Percentiles rank a stretch among this genome's conserved stretches.
Conservation (phyloP, 2,329 filamentous ascomycete species). For the Nothomitra cinnamomea region DNA sequence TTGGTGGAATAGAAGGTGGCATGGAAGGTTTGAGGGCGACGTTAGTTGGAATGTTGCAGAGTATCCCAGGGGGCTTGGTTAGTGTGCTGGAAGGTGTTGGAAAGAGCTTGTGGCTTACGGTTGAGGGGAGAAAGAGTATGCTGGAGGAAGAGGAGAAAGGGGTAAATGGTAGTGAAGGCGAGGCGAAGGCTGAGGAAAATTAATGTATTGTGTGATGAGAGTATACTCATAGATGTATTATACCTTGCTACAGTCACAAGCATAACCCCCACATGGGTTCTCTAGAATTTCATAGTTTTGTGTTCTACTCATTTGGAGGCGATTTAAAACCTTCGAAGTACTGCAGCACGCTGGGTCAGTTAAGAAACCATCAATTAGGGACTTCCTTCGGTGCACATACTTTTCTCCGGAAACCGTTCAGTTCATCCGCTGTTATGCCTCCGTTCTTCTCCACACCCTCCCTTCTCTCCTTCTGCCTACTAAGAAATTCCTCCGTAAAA, state of each 20-base stretch:
- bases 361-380: neutral
- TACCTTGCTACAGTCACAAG: neutral
- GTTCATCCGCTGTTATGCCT: constrained; percentile 36
- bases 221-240: neutral
- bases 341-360: constrained; percentile 9
- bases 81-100: constrained; percentile 62
- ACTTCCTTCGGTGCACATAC: constrained; percentile 10
- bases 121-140: constrained; percentile 67
- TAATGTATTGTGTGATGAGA: neutral
- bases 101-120: constrained; percentile 70
- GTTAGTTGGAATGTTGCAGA: constrained; percentile 65
- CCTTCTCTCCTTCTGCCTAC: constrained; percentile 24
- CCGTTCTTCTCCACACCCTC: neutral
- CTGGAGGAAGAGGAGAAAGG: constrained; percentile 52
- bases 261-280: too few relatives aligned
- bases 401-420: constrained; percentile 50
- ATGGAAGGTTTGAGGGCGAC: constrained; percentile 66
- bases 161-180: neutral
- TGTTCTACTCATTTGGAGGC: neutral
- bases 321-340: constrained; percentile 26
- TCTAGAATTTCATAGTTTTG: neutral
- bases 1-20: constrained; percentile 64
- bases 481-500: constrained; percentile 14
- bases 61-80: constrained; percentile 60
- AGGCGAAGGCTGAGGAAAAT: neutral